Percentiles rank a stretch among this genome's conserved stretches.
Evolutionary conservation across 148 eudicot species (phyloP).

Genomic region (Diospyros lotus): DNA sequence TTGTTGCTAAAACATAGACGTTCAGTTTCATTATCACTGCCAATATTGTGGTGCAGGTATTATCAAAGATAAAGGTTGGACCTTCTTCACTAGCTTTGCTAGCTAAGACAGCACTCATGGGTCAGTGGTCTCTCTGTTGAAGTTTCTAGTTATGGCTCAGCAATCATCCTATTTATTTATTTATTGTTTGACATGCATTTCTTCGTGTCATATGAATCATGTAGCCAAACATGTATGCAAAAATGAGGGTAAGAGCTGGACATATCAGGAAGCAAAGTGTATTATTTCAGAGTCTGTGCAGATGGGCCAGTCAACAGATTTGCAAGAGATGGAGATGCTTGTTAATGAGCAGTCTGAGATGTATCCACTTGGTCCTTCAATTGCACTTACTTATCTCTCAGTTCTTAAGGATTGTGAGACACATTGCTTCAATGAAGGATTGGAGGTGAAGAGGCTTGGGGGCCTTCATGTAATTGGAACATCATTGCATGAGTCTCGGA

Average conservation of each 20-base stretch:
- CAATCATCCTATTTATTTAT: conserved; percentile 2
- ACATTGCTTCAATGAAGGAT: conserved; percentile 84
- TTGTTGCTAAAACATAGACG: conserved; percentile 9
- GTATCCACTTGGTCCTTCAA: conserved; percentile 84
- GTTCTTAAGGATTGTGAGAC: conserved; percentile 72
- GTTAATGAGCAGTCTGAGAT: conserved; percentile 73
- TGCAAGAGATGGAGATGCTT: conserved; percentile 63
- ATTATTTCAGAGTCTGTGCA: conserved; percentile 66
- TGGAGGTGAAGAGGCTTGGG: conserved; percentile 89
- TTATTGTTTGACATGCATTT: background rate
- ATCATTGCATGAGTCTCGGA: conserved; percentile 93
- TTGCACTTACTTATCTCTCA: conserved; percentile 79
- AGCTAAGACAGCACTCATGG: conserved; percentile 74
- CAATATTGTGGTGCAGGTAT: conserved; percentile 40
- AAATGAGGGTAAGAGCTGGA: conserved; percentile 75
- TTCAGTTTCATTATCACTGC: conserved; percentile 8
- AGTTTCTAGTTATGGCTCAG: background rate
- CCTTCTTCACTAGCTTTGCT: conserved; percentile 73
- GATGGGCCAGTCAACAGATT: conserved; percentile 65
- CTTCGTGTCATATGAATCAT: conserved; percentile 6
- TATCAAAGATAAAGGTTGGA: conserved; percentile 69
- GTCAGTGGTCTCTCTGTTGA: conserved; percentile 34
- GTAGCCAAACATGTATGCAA: conserved; percentile 80
- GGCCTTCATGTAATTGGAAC: conserved; percentile 99
- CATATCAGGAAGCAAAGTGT: conserved; percentile 70